These are phyloP conservation scores for Tausonia pullulans DNA, from an alignment of 1,284 basidiomycete genomes.

Conservation along the genomic window DNA sequence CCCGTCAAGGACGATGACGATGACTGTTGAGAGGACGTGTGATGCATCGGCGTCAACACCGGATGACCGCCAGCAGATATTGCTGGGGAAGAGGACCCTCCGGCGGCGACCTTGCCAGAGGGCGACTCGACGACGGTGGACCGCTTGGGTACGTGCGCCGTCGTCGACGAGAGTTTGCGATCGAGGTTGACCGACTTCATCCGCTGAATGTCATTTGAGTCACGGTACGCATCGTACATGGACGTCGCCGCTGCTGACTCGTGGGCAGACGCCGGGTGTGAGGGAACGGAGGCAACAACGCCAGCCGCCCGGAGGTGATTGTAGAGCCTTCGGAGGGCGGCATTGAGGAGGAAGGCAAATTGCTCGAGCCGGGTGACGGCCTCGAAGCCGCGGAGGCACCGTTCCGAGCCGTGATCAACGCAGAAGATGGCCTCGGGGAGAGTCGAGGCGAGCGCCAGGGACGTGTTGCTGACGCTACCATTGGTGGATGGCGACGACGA, in stretches of 20 bases:
- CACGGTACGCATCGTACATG: conserved; percentile 50
- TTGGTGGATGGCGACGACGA: neutral
- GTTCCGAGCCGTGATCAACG: conserved; percentile 56
- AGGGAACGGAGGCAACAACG: conserved; percentile 48
- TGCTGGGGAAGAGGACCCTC: too few relatives aligned
- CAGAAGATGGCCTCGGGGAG: conserved; percentile 51
- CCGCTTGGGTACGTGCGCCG: conserved; percentile 79
- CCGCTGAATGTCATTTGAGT: conserved; percentile 80
- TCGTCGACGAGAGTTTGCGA: conserved; percentile 79
- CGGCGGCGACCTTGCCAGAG: conserved; percentile 70
- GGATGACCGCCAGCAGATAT: too few relatives aligned
- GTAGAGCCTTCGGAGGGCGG: conserved; percentile 84
- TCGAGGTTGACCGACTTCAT: conserved; percentile 87
- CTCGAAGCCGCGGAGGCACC: conserved; percentile 67
- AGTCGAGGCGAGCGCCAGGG: conserved; percentile 31
- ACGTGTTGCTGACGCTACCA: neutral
- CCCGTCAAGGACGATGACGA: conserved; percentile 27
- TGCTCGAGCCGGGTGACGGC: conserved; percentile 90
- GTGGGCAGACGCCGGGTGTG: neutral
- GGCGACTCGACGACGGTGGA: conserved; percentile 95
- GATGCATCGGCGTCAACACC: too few relatives aligned
- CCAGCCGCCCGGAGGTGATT: conserved; percentile 83
- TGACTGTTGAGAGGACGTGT: too few relatives aligned
- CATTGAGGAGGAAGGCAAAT: conserved; percentile 92
- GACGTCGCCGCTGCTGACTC: conserved; percentile 22